Evolutionary conservation across 208 protist species (phyloP).

Genomic region (Plasmodiophora brassicae): DNA sequence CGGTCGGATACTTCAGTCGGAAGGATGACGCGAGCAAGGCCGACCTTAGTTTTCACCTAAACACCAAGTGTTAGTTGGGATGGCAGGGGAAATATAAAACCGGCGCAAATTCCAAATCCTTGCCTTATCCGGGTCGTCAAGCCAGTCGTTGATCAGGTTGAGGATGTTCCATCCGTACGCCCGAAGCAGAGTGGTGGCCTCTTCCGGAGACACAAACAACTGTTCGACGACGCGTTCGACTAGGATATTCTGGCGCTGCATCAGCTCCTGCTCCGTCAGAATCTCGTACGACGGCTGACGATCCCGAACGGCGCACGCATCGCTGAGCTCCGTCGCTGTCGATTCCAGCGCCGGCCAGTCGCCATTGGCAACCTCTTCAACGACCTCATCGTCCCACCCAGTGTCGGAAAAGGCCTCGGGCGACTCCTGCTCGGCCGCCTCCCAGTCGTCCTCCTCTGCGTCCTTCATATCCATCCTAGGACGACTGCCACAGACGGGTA

Average conservation of each 20-base stretch:
- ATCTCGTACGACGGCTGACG: not conserved
- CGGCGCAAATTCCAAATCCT: no score
- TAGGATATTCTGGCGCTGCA: not conserved
- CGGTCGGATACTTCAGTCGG: no score
- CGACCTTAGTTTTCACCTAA: no score
- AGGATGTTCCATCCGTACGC: slow-evolving; percentile 11
- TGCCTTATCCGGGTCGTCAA: slow-evolving; percentile 11
- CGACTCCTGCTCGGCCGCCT: no score
- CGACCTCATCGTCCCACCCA: slow-evolving; percentile 8
- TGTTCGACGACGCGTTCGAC: not conserved
- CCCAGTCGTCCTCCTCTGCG: not conserved
- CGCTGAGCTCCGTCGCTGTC: not conserved
- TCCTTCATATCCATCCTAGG: slow-evolving; percentile 36
- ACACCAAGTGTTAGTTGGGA: no score
- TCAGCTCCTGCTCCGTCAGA: not conserved
- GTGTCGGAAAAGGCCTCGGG: slow-evolving; percentile 6
- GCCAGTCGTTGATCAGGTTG: slow-evolving; percentile 22
- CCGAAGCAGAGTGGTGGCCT: slow-evolving; percentile 7
- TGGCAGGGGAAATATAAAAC: no score
- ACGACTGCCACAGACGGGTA: not conserved
- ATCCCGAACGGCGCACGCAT: not conserved
- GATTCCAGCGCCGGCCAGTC: not conserved
- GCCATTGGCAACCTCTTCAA: not conserved
- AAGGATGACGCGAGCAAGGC: no score
- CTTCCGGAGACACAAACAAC: not conserved